phyloP scores from a whole-genome alignment of 2,329 filamentous ascomycete genomes.

The Coniosporium tulheliwenetii region DNA sequence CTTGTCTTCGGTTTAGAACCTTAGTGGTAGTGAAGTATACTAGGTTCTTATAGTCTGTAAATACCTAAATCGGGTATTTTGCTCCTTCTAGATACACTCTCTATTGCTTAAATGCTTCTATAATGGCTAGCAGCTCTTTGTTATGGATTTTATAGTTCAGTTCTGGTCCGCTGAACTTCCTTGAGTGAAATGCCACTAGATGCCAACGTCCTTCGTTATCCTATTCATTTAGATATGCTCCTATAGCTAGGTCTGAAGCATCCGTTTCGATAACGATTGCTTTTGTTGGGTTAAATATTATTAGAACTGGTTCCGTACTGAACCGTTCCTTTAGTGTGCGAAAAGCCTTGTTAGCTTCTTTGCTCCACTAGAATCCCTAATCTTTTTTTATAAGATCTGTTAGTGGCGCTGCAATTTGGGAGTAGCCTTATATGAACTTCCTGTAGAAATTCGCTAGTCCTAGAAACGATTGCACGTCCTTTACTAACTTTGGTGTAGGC shows the following conservation, averaged over 20 bases:
- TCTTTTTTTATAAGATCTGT: constrained; percentile 1
- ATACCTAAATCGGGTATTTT: too few relatives aligned
- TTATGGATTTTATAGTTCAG: too few relatives aligned
- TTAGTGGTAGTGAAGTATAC: too few relatives aligned
- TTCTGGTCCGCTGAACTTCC: too few relatives aligned
- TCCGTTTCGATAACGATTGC: constrained; percentile 1
- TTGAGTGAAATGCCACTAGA: not conserved
- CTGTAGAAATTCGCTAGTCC: constrained; percentile 4
- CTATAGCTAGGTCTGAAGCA: not conserved
- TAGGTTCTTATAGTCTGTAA: too few relatives aligned
- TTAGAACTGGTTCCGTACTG: constrained; percentile 1
- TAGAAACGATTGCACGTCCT: constrained; percentile 3
- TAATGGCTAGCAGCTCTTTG: too few relatives aligned
- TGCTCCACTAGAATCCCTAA: not conserved
- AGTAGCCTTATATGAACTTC: constrained; percentile 1
- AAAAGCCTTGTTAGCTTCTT: constrained; percentile 1
- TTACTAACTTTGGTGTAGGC: not conserved
- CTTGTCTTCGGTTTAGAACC: too few relatives aligned
- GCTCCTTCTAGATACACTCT: too few relatives aligned
- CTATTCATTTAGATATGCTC: too few relatives aligned
- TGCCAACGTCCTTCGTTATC: not conserved
- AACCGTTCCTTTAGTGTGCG: constrained; percentile 3
- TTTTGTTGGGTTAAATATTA: constrained; percentile 1
- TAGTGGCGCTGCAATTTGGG: not conserved
- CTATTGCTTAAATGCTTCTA: too few relatives aligned